These are phyloP conservation scores for Ceratopteris richardii DNA, from an alignment of 75 land plant species.

Conservation along the genomic window DNA sequence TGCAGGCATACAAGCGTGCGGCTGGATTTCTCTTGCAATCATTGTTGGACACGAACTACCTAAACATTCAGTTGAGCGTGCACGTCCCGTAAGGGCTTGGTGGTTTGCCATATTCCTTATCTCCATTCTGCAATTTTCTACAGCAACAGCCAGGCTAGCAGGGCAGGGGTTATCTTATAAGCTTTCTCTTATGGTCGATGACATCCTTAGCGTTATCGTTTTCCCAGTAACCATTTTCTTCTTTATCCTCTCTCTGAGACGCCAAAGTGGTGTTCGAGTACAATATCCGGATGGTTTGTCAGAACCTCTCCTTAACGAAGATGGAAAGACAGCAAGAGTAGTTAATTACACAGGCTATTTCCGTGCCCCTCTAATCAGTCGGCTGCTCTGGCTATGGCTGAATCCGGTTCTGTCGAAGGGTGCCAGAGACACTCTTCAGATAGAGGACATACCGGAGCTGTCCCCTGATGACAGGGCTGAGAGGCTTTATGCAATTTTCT, in stretches of 20 bases:
- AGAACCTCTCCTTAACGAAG: conserved; percentile 32
- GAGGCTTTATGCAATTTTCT: conserved; percentile 38
- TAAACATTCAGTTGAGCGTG: conserved; percentile 37
- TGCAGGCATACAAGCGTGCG: conserved; percentile 38
- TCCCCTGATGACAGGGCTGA: conserved; percentile 68
- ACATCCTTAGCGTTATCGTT: conserved; percentile 28
- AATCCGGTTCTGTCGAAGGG: conserved; percentile 70
- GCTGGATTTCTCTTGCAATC: conserved; percentile 35
- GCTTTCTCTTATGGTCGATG: conserved; percentile 41
- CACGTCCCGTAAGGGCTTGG: conserved; percentile 50
- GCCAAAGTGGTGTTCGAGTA: conserved; percentile 47
- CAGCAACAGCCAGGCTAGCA: conserved; percentile 33
- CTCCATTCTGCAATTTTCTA: conserved; percentile 26
- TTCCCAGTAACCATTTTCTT: conserved; percentile 41
- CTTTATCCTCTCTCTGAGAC: conserved; percentile 36
- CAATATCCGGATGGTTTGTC: conserved; percentile 4
- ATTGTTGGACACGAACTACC: conserved; percentile 58
- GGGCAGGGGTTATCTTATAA: background rate
- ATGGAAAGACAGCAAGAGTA: background rate
- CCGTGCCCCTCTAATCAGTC: conserved; percentile 45
- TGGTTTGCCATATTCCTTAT: conserved; percentile 46
- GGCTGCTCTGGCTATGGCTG: conserved; percentile 60
- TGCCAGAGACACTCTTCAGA: conserved; percentile 38
- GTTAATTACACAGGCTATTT: conserved; percentile 36
- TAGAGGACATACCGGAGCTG: conserved; percentile 65